Evolutionary conservation across 2,329 filamentous ascomycete genomes (phyloP).

Genomic region (Penicillium sp.): DNA sequence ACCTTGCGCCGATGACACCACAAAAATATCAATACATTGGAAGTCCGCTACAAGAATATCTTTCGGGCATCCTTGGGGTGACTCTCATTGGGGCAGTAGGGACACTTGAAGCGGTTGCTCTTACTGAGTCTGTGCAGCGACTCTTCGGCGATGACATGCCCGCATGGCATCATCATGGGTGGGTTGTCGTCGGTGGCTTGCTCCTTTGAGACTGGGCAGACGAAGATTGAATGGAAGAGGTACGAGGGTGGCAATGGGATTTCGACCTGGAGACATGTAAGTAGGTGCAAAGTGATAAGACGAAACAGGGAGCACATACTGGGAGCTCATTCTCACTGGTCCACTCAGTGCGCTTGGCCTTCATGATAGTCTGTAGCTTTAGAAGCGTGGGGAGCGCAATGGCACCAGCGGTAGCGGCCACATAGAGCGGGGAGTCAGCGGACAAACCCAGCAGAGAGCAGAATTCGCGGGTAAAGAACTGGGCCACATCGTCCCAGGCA

Average conservation of each 20-base stretch:
- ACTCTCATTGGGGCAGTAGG: slow-evolving; percentile 89
- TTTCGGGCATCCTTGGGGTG: slow-evolving; percentile 72
- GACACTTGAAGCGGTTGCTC: slow-evolving; percentile 84
- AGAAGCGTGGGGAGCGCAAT: slow-evolving; percentile 86
- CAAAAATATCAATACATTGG: not conserved
- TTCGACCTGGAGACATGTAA: slow-evolving; percentile 52
- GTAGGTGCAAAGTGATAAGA: not conserved
- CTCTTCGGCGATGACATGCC: slow-evolving; percentile 88
- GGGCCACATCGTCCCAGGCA: slow-evolving; percentile 78
- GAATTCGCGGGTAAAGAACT: slow-evolving; percentile 91
- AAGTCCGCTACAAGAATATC: slow-evolving; percentile 60
- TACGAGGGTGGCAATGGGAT: slow-evolving; percentile 65
- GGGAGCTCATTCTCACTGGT: slow-evolving; percentile 87
- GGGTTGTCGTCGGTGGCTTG: slow-evolving; percentile 92
- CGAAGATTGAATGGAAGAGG: slow-evolving; percentile 92
- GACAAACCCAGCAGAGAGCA: slow-evolving; percentile 88
- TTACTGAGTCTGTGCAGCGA: slow-evolving; percentile 78
- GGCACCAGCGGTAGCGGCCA: slow-evolving; percentile 86
- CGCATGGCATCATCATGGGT: slow-evolving; percentile 94
- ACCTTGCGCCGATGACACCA: not conserved
- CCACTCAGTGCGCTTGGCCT: slow-evolving; percentile 90
- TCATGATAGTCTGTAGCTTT: slow-evolving; percentile 85
- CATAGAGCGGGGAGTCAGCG: slow-evolving; percentile 87
- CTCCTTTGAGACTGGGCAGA: slow-evolving; percentile 95
- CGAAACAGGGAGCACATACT: slow-evolving; percentile 52